Evolutionary conservation across 1,284 basidiomycete genomes (phyloP), one percentile per base, ranked within the genome.

Genomic region (Boletellus deceptivus): DNA sequence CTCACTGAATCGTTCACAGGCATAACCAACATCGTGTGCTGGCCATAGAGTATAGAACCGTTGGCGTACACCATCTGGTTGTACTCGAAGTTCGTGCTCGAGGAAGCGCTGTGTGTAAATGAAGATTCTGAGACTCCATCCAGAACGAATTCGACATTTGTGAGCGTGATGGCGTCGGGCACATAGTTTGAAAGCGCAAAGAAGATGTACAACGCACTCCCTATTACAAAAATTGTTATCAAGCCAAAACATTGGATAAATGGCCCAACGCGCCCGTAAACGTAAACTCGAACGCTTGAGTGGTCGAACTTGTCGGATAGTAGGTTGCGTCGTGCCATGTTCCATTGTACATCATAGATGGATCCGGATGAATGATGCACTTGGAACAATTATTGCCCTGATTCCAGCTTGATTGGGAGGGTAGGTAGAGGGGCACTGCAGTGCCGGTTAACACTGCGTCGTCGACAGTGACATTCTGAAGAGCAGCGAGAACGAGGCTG

Each of bases 321-420:
- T 25, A 51, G 8, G 50, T 62, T 13, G 46, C 4, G 2, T 60
- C 61, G 18, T 61, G 59, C 59, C 59, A 61, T n/a, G 61, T 61
- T 3, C 41, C 37, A 1, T 64, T 39, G 10, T 59, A 58, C 3
- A 38, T 46, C 2, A 4, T 14, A 0, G 43, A 16, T 4, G 58
- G 39, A 38, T 59, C 37, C 7, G 49, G 60, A 9, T 24, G 24
- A 9, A 24, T 43, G 4, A 9, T 14, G 25, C 43, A 55, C 14
- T 1, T 11, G 1, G 31, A 3, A 27, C 52, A 53, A 20, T 31
- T 17, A 4, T 43, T 29, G 1, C 52, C 52, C 18, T 9, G 9
- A 20, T 29, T 42, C 52, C 52, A 53, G 5, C 9, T 6, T 6
- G 27, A 39, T 3, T n/a, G 2, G 3, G 25, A 36, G 29, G 52